Evolutionary conservation across 192 early-diverging fungal species (phyloP).

Genomic region (Chytriomyces hyalinus): DNA sequence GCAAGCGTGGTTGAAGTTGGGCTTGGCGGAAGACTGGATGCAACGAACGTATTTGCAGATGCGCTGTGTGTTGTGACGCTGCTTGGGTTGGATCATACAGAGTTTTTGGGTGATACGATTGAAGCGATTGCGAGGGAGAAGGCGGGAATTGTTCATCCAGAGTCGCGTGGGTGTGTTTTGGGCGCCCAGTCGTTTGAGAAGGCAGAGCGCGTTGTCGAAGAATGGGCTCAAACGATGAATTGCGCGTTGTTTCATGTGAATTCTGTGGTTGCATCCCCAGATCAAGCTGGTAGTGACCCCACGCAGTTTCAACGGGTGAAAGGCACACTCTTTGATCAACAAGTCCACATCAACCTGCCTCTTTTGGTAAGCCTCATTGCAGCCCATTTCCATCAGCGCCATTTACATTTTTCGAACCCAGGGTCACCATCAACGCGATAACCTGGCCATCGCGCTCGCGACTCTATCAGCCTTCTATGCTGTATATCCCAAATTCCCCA

Average conservation of each 20-base stretch:
- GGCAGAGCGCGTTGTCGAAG: constrained; percentile 31
- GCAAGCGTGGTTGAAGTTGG: constrained; percentile 85
- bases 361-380: not conserved
- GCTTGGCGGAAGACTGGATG: constrained; percentile 76
- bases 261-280: not conserved
- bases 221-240: constrained; percentile 4
- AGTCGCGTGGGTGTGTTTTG: constrained; percentile 37
- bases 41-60: constrained; percentile 76
- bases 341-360: constrained; percentile 3
- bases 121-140: constrained; percentile 77
- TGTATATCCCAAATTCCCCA: constrained; percentile 51
- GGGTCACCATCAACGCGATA: constrained; percentile 82
- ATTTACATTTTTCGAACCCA: constrained; percentile 59
- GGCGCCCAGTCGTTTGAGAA: constrained; percentile 60
- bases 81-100: constrained; percentile 78
- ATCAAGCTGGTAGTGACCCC: not conserved
- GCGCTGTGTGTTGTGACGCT: constrained; percentile 65
- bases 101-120: constrained; percentile 70
- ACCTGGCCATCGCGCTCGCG: constrained; percentile 75
- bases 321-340: not conserved
- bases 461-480: constrained; percentile 59
- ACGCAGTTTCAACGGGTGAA: not conserved
- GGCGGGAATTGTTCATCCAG: constrained; percentile 74
- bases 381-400: not conserved
- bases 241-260: not conserved